A percentile compares a stretch with the other conserved stretches of the same genome.
These are phyloP conservation scores for Dothideomycetidae sp. DNA, from an alignment of 2,329 filamentous ascomycete species.

Conservation along the genomic window DNA sequence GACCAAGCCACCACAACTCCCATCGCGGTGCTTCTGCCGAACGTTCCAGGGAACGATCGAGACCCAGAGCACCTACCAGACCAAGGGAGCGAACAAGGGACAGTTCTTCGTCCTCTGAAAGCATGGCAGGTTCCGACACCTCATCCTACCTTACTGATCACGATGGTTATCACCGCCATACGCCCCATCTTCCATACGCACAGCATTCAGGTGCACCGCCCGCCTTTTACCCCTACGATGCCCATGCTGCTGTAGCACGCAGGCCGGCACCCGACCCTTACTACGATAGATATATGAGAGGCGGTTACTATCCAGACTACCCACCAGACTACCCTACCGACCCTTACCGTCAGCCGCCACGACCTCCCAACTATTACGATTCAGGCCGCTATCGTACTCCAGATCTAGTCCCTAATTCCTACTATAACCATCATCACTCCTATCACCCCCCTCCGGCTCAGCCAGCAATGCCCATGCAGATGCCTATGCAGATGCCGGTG, in stretches of 20 bases:
- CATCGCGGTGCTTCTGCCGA: background rate
- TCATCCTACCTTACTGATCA: constrained; percentile 2
- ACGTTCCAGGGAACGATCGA: constrained; percentile 1
- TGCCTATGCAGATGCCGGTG: background rate
- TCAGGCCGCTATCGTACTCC: background rate
- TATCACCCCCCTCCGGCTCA: constrained; percentile 3
- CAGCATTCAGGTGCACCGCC: constrained; percentile 1
- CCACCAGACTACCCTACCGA: constrained; percentile 6
- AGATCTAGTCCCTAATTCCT: background rate
- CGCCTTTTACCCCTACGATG: constrained; percentile 1
- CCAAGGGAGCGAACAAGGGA: background rate
- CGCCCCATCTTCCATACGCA: constrained; percentile 4
- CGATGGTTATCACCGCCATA: constrained; percentile 8
- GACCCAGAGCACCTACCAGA: background rate
- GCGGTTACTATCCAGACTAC: constrained; percentile 1
- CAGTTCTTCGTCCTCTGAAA: constrained; percentile 1
- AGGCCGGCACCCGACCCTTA: constrained; percentile 4
- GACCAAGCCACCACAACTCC: constrained; percentile 3
- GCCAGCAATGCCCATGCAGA: too few relatives aligned
- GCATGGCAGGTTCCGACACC: constrained; percentile 7
- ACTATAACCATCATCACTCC: background rate
- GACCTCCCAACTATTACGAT: constrained; percentile 4
- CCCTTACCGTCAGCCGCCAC: constrained; percentile 1
- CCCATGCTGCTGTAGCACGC: constrained; percentile 2
- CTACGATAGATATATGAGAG: constrained; percentile 6